These are phyloP conservation scores for Athelia psychrophila DNA, from an alignment of 1,284 basidiomycete genomes.

Conservation along the genomic window DNA sequence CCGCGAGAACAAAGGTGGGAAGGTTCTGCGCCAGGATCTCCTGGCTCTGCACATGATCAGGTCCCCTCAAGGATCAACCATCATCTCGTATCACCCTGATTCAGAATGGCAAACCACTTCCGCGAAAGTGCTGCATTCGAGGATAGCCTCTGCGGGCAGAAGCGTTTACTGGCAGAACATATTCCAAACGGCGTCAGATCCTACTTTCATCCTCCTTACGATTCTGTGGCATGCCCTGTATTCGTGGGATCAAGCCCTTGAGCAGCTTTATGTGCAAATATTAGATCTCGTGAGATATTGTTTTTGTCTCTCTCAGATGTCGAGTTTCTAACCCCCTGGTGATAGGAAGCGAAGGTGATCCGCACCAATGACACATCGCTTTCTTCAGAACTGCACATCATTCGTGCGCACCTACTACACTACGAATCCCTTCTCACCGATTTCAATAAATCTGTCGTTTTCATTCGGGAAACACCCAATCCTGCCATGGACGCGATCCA, in stretches of 20 bases:
- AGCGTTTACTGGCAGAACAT: conserved; percentile 57
- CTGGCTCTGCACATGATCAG: conserved; percentile 43
- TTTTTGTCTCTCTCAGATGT: not conserved
- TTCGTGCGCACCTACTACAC: conserved; percentile 53
- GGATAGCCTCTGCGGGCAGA: conserved; percentile 31
- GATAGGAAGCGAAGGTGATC: conserved; percentile 38
- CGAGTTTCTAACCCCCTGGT: not conserved
- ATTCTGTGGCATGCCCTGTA: conserved; percentile 57
- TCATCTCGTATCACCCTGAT: conserved; percentile 40
- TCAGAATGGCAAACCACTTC: conserved; percentile 27
- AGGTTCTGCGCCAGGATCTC: conserved; percentile 25
- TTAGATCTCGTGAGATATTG: conserved; percentile 35
- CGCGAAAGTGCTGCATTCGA: conserved; percentile 28
- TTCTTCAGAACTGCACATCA: conserved; percentile 41
- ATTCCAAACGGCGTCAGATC: conserved; percentile 42
- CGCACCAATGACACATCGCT: conserved; percentile 11
- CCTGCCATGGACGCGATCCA: conserved; percentile 36
- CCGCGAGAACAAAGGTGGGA: too few species aligned
- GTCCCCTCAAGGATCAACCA: conserved; percentile 22
- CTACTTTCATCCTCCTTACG: conserved; percentile 49
- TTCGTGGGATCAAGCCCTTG: conserved; percentile 56
- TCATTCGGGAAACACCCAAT: conserved; percentile 41
- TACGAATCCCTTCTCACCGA: conserved; percentile 48
- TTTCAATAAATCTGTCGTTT: conserved; percentile 45
- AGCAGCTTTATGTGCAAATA: conserved; percentile 46